Conservation (phyloP, 2,329 filamentous ascomycete genomes). For the Hymenoscyphus fraxineus region DNA sequence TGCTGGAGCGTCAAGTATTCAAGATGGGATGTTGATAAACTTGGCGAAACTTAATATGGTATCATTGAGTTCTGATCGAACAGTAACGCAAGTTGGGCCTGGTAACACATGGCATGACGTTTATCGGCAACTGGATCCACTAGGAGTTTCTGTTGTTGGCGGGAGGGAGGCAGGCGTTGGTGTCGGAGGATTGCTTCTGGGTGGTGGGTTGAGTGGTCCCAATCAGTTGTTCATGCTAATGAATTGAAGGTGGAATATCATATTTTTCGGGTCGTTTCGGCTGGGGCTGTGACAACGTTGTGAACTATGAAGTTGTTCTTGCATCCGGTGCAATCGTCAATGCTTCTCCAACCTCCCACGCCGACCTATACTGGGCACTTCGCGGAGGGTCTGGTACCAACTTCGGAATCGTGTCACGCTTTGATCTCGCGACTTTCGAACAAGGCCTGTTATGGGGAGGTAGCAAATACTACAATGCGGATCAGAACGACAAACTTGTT, state of each 20-base stretch:
- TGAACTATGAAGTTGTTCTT: conserved; percentile 50
- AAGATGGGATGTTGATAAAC: conserved; percentile 48
- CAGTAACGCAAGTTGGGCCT: conserved; percentile 33
- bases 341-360: conserved; percentile 30
- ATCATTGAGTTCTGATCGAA: conserved; percentile 26
- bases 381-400: conserved; percentile 36
- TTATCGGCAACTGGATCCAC: conserved; percentile 34
- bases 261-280: conserved; percentile 36
- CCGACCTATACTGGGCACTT: conserved; percentile 23
- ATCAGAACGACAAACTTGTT: conserved; percentile 12
- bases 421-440: conserved; percentile 40
- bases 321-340: conserved; percentile 46
- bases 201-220: conserved; percentile 20
- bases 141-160: conserved; percentile 31
- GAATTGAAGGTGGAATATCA: conserved; percentile 25
- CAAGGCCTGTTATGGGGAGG: conserved; percentile 26
- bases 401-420: conserved; percentile 37
- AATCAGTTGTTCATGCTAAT: conserved; percentile 29
- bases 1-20: conserved; percentile 48
- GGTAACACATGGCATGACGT: conserved; percentile 39
- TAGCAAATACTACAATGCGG: conserved; percentile 12
- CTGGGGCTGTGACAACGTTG: conserved; percentile 47
- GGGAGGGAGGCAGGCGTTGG: conserved; percentile 32
- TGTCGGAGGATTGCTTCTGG: conserved; percentile 19
- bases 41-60: conserved; percentile 34